phyloP scores from a whole-genome alignment of 495 filamentous ascomycete species.

The Penicillium flavigenum region DNA sequence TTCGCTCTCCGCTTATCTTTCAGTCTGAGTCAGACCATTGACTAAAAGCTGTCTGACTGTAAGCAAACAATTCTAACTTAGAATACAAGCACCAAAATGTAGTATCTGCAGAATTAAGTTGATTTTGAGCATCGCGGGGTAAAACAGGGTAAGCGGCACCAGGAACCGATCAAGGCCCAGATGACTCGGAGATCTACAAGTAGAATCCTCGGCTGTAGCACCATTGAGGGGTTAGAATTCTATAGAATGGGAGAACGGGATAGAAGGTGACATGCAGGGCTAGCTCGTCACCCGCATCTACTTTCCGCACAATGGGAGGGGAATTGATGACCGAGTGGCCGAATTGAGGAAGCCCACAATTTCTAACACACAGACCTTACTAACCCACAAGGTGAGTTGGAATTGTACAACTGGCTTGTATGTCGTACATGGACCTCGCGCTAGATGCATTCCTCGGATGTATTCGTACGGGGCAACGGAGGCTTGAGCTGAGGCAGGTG shows the following conservation, averaged over 20 bases:
- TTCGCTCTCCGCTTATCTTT: neutral
- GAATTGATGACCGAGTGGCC: neutral
- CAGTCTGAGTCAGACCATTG: conserved; percentile 5
- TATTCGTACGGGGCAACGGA: conserved; percentile 6
- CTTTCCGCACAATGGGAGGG: neutral
- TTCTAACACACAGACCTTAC: neutral
- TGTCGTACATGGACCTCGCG: conserved; percentile 12
- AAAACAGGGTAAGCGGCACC: neutral
- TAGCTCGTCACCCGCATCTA: conserved; percentile 1
- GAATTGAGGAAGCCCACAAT: neutral
- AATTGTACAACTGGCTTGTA: neutral
- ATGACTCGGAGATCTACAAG: neutral
- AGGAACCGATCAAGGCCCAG: conserved; percentile 4
- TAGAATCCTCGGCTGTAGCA: neutral
- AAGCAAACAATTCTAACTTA: neutral
- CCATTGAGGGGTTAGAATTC: neutral
- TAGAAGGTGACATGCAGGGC: conserved; percentile 7
- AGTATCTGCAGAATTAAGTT: neutral
- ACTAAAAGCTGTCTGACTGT: neutral
- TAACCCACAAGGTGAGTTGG: neutral
- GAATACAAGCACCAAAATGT: neutral
- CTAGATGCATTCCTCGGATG: conserved; percentile 9
- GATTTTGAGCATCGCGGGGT: neutral
- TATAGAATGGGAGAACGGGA: neutral
- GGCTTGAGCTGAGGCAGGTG: neutral